These are phyloP conservation scores for Neurospora sp. DNA, from an alignment of 495 filamentous ascomycete genomes.

Conservation along the genomic window DNA sequence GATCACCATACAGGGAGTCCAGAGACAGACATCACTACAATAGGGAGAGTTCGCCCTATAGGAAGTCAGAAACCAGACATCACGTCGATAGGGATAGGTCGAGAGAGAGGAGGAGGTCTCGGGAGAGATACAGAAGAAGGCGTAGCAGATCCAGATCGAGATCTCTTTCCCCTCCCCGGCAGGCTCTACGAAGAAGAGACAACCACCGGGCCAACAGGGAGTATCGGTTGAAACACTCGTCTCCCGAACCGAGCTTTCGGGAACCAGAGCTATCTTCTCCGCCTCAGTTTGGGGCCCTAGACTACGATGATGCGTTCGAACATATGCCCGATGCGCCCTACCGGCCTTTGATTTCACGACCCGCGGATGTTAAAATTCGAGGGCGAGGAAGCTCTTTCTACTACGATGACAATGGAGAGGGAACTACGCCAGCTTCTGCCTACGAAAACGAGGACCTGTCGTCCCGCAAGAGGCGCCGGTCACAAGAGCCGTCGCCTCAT, in stretches of 20 bases:
- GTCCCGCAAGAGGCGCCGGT: neutral
- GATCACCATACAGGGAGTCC: neutral
- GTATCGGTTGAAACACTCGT: neutral
- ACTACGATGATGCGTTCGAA: neutral
- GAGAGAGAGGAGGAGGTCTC: neutral
- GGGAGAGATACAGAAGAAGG: neutral
- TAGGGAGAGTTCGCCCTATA: neutral
- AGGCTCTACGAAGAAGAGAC: neutral
- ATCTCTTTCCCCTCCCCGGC: neutral
- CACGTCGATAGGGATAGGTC: neutral
- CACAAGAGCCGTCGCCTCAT: neutral
- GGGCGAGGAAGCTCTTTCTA: neutral
- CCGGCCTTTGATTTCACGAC: neutral
- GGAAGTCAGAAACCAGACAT: slow-evolving; percentile 1
- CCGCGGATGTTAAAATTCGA: neutral
- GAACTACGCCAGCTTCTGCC: neutral
- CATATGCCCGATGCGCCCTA: neutral
- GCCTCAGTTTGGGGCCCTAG: neutral
- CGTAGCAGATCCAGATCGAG: neutral
- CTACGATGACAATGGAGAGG: neutral
- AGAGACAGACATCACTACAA: neutral
- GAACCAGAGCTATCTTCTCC: neutral
- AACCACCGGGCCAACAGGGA: neutral
- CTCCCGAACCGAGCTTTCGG: neutral
- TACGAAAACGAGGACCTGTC: neutral